phyloP scores from a whole-genome alignment of 2,329 filamentous ascomycete genomes.

The Xylaria sp. region DNA sequence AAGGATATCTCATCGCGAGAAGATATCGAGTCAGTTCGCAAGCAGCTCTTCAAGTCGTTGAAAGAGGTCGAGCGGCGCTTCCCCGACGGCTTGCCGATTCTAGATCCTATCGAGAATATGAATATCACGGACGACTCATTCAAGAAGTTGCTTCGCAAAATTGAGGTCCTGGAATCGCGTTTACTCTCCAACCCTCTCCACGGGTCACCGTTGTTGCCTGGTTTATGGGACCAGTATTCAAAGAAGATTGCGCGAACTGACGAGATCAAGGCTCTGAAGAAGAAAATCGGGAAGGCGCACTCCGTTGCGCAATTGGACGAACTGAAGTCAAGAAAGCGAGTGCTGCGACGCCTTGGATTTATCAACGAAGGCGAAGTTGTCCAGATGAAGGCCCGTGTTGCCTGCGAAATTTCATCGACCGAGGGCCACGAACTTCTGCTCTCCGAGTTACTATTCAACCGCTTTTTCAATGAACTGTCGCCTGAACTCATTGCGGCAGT shows the following conservation, averaged over 20 bases:
- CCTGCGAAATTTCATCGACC: constrained; percentile 94
- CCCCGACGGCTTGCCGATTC: constrained; percentile 86
- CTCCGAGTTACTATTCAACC: constrained; percentile 92
- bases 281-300: constrained; percentile 83
- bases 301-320: constrained; percentile 95
- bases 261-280: constrained; percentile 89
- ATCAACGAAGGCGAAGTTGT: constrained; percentile 97
- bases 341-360: constrained; percentile 91
- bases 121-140: constrained; percentile 90
- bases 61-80: constrained; percentile 87
- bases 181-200: constrained; percentile 90
- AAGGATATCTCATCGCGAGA: constrained; percentile 75
- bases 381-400: constrained; percentile 94
- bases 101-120: constrained; percentile 98
- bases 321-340: constrained; percentile 93
- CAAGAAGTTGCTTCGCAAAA: constrained; percentile 93
- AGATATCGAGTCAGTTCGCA: constrained; percentile 74
- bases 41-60: constrained; percentile 73
- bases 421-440: constrained; percentile 92
- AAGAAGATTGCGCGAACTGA: constrained; percentile 79
- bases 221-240: constrained; percentile 87
- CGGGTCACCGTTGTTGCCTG: constrained; percentile 83
- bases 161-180: constrained; percentile 93
- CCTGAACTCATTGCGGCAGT: constrained; percentile 88
- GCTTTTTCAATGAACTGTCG: constrained; percentile 95